Evolutionary conservation across 1,284 basidiomycete species (phyloP).

Genomic region (Melanopsichium pennsylvanicum): DNA sequence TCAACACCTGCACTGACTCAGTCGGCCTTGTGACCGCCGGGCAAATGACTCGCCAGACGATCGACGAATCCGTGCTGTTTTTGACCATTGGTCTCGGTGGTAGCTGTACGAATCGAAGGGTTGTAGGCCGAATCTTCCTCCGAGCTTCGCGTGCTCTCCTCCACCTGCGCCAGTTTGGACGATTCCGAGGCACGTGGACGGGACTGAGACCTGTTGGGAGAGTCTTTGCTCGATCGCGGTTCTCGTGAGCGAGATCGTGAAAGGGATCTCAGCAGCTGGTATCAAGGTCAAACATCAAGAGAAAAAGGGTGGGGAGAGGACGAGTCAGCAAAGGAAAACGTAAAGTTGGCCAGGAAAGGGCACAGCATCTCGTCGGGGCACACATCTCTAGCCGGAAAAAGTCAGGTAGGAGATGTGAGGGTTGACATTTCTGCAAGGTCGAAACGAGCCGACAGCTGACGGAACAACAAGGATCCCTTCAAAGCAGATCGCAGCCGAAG

Average conservation of each 20-base stretch:
- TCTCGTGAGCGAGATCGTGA: constrained; percentile 63
- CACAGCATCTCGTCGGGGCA: too few relatives aligned
- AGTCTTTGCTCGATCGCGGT: constrained; percentile 39
- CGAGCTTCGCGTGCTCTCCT: constrained; percentile 42
- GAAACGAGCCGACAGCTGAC: not conserved
- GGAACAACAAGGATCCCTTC: not conserved
- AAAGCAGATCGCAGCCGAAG: not conserved
- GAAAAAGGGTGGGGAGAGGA: not conserved
- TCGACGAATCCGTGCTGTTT: constrained; percentile 16
- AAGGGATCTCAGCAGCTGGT: constrained; percentile 47
- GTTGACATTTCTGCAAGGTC: constrained; percentile 7
- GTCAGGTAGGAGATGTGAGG: not conserved
- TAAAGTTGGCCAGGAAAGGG: too few relatives aligned
- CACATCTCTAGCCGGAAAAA: too few relatives aligned
- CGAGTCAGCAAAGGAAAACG: not conserved
- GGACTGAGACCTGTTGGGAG: constrained; percentile 37
- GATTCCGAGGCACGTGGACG: constrained; percentile 36
- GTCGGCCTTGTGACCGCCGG: not conserved
- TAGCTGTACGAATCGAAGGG: constrained; percentile 2
- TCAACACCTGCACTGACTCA: too few relatives aligned
- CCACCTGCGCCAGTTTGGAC: constrained; percentile 49
- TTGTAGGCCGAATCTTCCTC: constrained; percentile 31
- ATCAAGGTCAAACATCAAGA: not conserved
- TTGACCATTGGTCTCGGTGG: not conserved
- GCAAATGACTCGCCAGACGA: constrained; percentile 34